Evolutionary conservation across 768 basidiomycete genomes (phyloP).

Genomic region (Rhodotorula paludigena): DNA sequence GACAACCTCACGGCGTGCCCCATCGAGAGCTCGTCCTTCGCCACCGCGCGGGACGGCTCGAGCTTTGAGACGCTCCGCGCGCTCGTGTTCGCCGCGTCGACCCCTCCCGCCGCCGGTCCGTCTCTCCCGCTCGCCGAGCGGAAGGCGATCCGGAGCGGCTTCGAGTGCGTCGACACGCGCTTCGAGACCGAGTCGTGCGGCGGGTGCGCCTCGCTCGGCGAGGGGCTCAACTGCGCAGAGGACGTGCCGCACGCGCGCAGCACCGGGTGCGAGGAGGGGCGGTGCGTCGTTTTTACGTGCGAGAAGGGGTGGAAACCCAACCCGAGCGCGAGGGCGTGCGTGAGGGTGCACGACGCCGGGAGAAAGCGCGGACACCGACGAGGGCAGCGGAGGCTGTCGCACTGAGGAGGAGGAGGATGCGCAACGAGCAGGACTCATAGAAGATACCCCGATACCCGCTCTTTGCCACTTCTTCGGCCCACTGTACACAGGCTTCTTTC

Average conservation of each 20-base stretch:
- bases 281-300: conserved; percentile 18
- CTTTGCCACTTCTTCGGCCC: too few species aligned
- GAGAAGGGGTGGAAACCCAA: background rate
- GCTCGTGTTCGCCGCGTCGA: background rate
- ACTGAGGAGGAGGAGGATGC: background rate
- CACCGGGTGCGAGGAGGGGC: conserved; percentile 7
- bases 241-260: background rate
- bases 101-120: background rate
- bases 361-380: background rate
- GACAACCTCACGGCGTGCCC: conserved; percentile 25
- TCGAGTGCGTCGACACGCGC: conserved; percentile 24
- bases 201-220: conserved; percentile 16
- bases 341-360: background rate
- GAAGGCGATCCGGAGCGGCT: background rate
- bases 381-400: background rate
- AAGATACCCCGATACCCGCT: too few species aligned
- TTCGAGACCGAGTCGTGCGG: conserved; percentile 25
- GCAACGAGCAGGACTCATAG: too few species aligned
- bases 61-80: background rate
- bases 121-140: background rate
- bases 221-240: background rate
- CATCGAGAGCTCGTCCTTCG: conserved; percentile 18
- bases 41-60: background rate
- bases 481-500: too few species aligned
- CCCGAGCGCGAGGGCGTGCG: background rate